phyloP scores from a whole-genome alignment of 345 rosid genomes.

The Jatropha curcas region DNA sequence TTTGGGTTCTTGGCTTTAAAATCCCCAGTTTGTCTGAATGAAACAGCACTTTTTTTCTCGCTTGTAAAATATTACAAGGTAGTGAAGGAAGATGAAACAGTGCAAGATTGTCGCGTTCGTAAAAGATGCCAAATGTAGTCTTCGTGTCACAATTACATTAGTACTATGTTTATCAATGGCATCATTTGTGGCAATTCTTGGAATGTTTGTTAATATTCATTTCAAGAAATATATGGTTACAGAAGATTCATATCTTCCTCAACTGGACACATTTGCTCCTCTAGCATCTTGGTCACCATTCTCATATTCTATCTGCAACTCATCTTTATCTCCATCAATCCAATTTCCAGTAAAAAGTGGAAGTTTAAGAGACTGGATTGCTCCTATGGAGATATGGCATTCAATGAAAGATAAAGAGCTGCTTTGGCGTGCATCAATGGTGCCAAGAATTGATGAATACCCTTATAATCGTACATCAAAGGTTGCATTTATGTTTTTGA shows the following conservation, averaged over 20 bases:
- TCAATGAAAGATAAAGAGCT: constrained; percentile 44
- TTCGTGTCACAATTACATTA: constrained; percentile 12
- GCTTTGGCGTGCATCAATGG: constrained; percentile 29
- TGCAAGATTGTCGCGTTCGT: constrained; percentile 14
- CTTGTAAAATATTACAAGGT: background rate
- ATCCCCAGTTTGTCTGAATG: background rate
- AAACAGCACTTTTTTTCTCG: background rate
- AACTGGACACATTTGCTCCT: too few species aligned
- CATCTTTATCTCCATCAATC: constrained; percentile 1
- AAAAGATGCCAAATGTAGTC: constrained; percentile 20
- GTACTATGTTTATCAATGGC: constrained; percentile 26
- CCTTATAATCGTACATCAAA: constrained; percentile 24
- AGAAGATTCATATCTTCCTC: constrained; percentile 17
- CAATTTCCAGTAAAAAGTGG: background rate
- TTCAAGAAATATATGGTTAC: constrained; percentile 22
- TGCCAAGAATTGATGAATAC: constrained; percentile 11
- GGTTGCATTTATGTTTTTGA: constrained; percentile 37
- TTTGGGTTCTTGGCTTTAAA: background rate
- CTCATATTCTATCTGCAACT: constrained; percentile 11
- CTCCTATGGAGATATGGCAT: constrained; percentile 24
- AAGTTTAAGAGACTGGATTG: constrained; percentile 1
- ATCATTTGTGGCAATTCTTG: constrained; percentile 24
- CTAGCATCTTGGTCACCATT: too few species aligned
- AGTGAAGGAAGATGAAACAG: constrained; percentile 14
- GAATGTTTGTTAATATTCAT: constrained; percentile 17